These are phyloP conservation scores for Entonaema liquescens DNA, from an alignment of 495 filamentous ascomycete species.

Conservation along the genomic window DNA sequence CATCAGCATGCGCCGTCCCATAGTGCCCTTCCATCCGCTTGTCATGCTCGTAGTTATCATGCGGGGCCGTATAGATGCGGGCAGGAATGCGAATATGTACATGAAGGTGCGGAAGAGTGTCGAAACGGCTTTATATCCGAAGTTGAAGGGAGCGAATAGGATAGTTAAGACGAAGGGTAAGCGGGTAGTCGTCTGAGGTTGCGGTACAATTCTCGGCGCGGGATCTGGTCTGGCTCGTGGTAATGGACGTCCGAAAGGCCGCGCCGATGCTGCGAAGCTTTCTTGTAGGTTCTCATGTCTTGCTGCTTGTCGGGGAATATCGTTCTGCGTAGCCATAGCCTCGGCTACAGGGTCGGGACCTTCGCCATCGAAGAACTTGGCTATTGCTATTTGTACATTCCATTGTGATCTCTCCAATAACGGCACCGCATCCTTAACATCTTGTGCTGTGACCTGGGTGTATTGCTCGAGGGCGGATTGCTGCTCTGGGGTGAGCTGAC, in stretches of 20 bases:
- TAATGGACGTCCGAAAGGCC: constrained; percentile 44
- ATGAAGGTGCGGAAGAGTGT: constrained; percentile 75
- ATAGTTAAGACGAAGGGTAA: constrained; percentile 78
- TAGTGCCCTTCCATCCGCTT: constrained; percentile 67
- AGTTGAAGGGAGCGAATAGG: constrained; percentile 81
- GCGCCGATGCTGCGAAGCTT: constrained; percentile 52
- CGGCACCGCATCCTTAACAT: constrained; percentile 77
- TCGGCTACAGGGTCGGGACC: constrained; percentile 82
- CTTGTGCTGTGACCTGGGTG: constrained; percentile 86
- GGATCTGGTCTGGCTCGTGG: constrained; percentile 57
- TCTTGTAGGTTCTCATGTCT: constrained; percentile 78
- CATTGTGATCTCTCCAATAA: constrained; percentile 87
- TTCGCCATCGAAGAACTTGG: constrained; percentile 98
- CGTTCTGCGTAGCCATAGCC: constrained; percentile 68
- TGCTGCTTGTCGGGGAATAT: constrained; percentile 63
- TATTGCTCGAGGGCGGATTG: constrained; percentile 85
- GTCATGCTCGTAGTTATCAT: constrained; percentile 64
- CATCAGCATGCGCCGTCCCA: constrained; percentile 74
- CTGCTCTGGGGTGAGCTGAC: constrained; percentile 76
- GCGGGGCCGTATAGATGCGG: constrained; percentile 64
- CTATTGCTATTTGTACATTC: constrained; percentile 96
- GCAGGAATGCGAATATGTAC: constrained; percentile 71
- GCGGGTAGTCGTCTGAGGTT: constrained; percentile 68
- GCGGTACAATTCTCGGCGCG: constrained; percentile 84
- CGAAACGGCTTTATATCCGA: constrained; percentile 74